Conservation (phyloP, 1,284 basidiomycete genomes). For the Hemileia vastatrix region DNA sequence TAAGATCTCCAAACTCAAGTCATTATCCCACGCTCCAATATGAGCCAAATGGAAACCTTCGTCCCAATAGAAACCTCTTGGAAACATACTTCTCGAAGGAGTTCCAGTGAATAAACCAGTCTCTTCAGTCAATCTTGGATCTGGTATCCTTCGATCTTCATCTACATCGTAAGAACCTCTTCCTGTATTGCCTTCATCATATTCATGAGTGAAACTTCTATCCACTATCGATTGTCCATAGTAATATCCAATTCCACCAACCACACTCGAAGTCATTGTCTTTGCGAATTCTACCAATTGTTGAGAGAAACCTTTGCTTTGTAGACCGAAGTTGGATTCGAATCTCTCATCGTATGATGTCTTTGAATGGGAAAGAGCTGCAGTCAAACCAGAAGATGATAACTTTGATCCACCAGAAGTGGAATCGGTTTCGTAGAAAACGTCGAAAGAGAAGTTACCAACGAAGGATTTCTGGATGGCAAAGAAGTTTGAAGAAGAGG, state of each 20-base stretch:
- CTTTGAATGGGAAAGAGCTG: slow-evolving; percentile 29
- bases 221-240: slow-evolving; percentile 37
- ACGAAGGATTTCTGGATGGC: slow-evolving; percentile 35
- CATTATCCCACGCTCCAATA: slow-evolving; percentile 38
- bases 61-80: slow-evolving; percentile 44
- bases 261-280: slow-evolving; percentile 34
- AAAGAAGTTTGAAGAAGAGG: slow-evolving; percentile 29
- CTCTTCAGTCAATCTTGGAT: too few relatives aligned
- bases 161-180: slow-evolving; percentile 25
- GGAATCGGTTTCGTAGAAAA: slow-evolving; percentile 33
- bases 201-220: slow-evolving; percentile 30
- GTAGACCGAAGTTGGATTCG: slow-evolving; percentile 26
- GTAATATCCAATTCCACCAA: slow-evolving; percentile 40
- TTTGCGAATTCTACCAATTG: slow-evolving; percentile 31
- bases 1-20: slow-evolving; percentile 35
- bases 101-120: slow-evolving; percentile 37
- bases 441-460: slow-evolving; percentile 38
- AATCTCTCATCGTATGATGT: slow-evolving; percentile 34
- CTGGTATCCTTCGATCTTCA: slow-evolving; percentile 25
- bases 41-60: slow-evolving; percentile 42
- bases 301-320: slow-evolving; percentile 2
- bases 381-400: slow-evolving; percentile 28
- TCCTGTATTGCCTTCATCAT: slow-evolving; percentile 28
- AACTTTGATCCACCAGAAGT: slow-evolving; percentile 30
- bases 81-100: slow-evolving; percentile 38